These are phyloP conservation scores for Ganoderma lingzhi DNA, from an alignment of 1,284 basidiomycete genomes.

Conservation along the genomic window DNA sequence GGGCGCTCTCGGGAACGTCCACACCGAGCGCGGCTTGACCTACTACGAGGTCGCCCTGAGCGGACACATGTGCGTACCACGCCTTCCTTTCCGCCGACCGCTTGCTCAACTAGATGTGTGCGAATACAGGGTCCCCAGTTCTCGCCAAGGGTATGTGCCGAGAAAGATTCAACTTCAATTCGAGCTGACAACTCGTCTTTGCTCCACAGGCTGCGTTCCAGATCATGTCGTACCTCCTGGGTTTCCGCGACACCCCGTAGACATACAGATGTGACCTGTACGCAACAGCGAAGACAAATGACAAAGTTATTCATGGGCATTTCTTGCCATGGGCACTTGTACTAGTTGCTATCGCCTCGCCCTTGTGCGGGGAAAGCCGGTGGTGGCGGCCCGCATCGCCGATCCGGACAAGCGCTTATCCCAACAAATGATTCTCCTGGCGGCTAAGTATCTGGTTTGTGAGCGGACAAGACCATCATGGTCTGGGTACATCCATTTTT, in stretches of 20 bases:
- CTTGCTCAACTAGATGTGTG: neutral
- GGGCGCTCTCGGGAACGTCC: constrained; percentile 69
- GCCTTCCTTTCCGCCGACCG: neutral
- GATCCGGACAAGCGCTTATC: neutral
- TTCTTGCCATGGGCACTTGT: neutral
- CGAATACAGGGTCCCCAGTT: constrained; percentile 67
- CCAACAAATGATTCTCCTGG: neutral
- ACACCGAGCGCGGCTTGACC: constrained; percentile 72
- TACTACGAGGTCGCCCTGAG: constrained; percentile 71
- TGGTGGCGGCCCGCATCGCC: neutral
- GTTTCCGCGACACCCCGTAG: constrained; percentile 54
- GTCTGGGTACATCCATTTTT: too few species aligned
- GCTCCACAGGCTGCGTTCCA: constrained; percentile 66
- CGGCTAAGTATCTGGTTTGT: neutral
- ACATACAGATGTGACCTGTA: neutral
- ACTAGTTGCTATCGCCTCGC: too few species aligned
- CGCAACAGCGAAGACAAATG: neutral
- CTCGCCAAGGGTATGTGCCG: constrained; percentile 61
- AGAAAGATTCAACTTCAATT: neutral
- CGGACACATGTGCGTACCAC: constrained; percentile 69
- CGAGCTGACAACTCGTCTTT: neutral
- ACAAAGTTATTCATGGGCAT: neutral
- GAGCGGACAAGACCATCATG: neutral
- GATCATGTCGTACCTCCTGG: constrained; percentile 75
- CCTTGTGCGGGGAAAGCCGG: too few species aligned